Evolutionary conservation across 2,329 filamentous ascomycete species (phyloP), one percentile per base, ranked within the genome.

Genomic region (Aureobasidium vineae): DNA sequence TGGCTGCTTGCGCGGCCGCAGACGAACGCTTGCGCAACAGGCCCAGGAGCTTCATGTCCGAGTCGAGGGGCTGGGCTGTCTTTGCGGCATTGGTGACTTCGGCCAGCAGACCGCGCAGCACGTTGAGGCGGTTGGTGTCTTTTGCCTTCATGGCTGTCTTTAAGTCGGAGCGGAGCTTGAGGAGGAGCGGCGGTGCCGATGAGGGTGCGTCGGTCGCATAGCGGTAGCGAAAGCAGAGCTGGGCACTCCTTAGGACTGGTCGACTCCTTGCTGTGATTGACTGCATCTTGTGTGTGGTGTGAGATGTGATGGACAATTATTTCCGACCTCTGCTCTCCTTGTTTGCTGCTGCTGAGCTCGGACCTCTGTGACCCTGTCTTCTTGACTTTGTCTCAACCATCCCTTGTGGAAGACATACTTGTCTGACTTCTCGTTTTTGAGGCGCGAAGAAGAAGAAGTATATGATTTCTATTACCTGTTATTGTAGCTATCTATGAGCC

Each of bases 21-120:
- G 84, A 83, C 26, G 85, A 83, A 61, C 86, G 84, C 77, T 88
- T 89, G 69, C 85, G 84, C 66, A 95, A 82, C 57, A 93, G 80
- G 8, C 82, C 79, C 33, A 92, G 84, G 65, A 94, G 82, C 73
- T 90, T 85, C 69, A 84, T 82, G 76, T 94, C 90, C 26, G 86
- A 90, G 65, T 80, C 81, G 73, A 93, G 85, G n/a, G 90, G 90
- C 45, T 79, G 81, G 45, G 83, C 74, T 16, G 89, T 91, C 78
- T 93, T 93, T 75, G 87, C 88, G 40, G 89, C 87, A 77, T 92
- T 93, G 71, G 88, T 87, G 68, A 89, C 86, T 69, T 89, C 85
- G 38, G 89, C 82, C 70, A 93, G 83, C 69, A 93, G 79, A 47
- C 83, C 77, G 70, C 90, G 88, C 57, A 94, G 83, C 43, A 91